Percentiles rank a stretch among this genome's conserved stretches.
Conservation (phyloP, 2,329 filamentous ascomycete species). For the Cladosporium velox region DNA sequence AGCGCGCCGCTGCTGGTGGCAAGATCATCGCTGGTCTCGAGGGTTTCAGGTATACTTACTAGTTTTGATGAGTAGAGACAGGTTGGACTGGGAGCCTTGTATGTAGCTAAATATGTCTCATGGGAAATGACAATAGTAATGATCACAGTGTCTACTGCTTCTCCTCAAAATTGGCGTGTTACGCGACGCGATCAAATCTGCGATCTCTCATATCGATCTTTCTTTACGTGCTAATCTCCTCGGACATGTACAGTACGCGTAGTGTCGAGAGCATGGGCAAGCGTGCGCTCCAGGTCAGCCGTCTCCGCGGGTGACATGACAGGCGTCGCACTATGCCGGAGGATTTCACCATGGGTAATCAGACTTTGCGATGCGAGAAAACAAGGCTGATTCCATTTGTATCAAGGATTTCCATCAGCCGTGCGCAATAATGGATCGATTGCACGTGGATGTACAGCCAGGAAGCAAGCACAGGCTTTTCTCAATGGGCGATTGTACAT, state of each 20-base stretch:
- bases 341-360: background rate
- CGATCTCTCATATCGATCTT: background rate
- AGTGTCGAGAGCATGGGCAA: background rate
- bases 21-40: slow-evolving; percentile 39
- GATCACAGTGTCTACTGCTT: background rate
- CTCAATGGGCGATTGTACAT: background rate
- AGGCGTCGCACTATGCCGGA: background rate
- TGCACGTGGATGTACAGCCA: background rate
- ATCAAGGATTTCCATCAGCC: background rate
- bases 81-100: background rate
- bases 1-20: slow-evolving; percentile 38
- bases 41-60: slow-evolving; percentile 39
- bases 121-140: background rate
- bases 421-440: background rate
- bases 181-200: background rate
- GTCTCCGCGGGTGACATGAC: background rate
- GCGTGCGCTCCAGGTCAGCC: background rate
- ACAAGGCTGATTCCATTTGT: background rate
- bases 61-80: background rate
- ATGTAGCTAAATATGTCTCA: background rate
- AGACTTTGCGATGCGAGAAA: background rate
- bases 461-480: background rate
- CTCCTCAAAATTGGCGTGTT: background rate
- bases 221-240: background rate
- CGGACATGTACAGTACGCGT: background rate